phyloP scores from a whole-genome alignment of 768 basidiomycete species.

The Fomitopsis pulvina region DNA sequence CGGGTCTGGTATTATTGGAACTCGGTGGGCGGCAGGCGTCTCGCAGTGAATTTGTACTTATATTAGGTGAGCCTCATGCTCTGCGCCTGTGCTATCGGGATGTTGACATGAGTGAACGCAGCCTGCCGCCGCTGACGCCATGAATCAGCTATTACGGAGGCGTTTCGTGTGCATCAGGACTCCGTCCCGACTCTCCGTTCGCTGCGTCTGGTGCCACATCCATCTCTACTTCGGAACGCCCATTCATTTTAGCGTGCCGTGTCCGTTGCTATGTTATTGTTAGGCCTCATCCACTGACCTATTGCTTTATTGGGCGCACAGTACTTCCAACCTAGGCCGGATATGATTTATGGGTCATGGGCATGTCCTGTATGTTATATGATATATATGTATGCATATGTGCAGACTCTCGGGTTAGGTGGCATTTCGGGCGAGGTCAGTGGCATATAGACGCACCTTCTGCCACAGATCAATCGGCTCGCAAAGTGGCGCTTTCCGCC shows the following conservation, averaged over 20 bases:
- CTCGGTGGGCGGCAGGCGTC: not conserved
- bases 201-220: not conserved
- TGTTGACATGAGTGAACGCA: not conserved
- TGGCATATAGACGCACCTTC: too few relatives aligned
- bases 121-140: not conserved
- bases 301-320: not conserved
- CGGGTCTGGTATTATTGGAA: not conserved
- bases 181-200: not conserved
- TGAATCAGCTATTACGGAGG: not conserved
- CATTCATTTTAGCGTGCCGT: not conserved
- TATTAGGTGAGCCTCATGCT: constrained; percentile 1
- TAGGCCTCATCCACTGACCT: not conserved
- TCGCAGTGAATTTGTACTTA: not conserved
- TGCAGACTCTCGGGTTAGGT: not conserved
- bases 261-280: not conserved
- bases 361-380: not conserved
- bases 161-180: not conserved
- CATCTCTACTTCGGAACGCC: not conserved
- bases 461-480: not conserved
- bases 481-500: not conserved
- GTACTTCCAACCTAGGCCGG: not conserved
- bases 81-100: not conserved
- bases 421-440: too few relatives aligned
- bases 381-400: not conserved
- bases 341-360: not conserved